Base-by-base conservation (phyloP, 495 filamentous ascomycete genomes). In the Letharia columbiana region DNA sequence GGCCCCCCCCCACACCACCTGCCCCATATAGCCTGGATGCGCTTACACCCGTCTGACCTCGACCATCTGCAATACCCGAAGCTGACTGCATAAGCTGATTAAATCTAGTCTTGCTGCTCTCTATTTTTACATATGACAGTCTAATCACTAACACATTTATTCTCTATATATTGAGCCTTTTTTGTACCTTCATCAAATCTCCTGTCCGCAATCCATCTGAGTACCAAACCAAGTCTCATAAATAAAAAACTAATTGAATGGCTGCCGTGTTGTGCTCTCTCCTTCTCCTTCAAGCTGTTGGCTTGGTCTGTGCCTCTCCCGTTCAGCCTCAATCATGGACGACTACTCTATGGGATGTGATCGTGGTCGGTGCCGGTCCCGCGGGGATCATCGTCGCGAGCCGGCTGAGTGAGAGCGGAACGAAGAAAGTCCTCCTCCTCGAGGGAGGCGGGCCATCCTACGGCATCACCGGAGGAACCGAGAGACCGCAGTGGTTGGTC, bases 401-500 rank as follows among this genome's bases (percentile, higher is more conserved):
- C 40, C 42, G 65, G 28, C 45, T 67, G 42, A 67, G 65, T 35
- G 65, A 67, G 44, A 62, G 52, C 31, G 13, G 41, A 10, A 47
- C 20, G 1, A 49, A 60, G 12, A 67, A 62, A n/a, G 65, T 67
- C 12, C 65, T 67, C 52, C 59, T 67, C 6, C 28, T 67, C 4
- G 65, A 67, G 28, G 65, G 65, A 35, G 65, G 65, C 17, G 65
- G 65, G n/a, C 65, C 65, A 39, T 52, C 58, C 3, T 67, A 67
- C 59, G 60, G 45, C 13, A 60, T 67, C 20, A 67, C 59, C 33
- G 70, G 70, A 11, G 78, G 78, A 42, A 79, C 76, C 61, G 75
- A 74, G 67, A 81, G 79, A 67, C 86, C 87, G 40, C 79, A 81
- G 40, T 88, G 89, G 82, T 80, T 90, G 28, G 75, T 80, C 50